Evolutionary conservation across 2,329 filamentous ascomycete genomes (phyloP).

Genomic region (Cladophialophora psammophila): DNA sequence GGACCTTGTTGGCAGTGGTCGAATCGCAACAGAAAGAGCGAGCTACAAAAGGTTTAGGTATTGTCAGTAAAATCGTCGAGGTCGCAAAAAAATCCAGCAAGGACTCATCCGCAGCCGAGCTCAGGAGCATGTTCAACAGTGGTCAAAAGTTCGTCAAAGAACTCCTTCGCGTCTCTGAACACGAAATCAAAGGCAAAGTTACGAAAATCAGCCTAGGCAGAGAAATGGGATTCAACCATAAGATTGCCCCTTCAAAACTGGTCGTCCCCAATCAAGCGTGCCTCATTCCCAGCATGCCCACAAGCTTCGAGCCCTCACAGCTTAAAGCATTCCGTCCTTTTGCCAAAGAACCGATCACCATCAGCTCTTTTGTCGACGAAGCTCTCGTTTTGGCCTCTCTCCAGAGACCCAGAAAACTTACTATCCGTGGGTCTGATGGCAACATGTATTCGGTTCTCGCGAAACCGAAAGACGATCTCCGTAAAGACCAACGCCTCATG

Average conservation of each 20-base stretch:
- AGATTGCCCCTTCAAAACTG: conserved; percentile 78
- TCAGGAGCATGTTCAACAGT: conserved; percentile 74
- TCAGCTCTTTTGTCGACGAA: conserved; percentile 80
- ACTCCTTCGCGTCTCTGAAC: conserved; percentile 79
- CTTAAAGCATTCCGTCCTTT: conserved; percentile 82
- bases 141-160: conserved; percentile 86
- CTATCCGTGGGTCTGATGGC: conserved; percentile 86
- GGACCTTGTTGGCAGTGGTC: conserved; percentile 86
- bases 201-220: conserved; percentile 76
- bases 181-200: conserved; percentile 74
- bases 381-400: conserved; percentile 90
- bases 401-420: conserved; percentile 89
- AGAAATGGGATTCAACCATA: conserved; percentile 84
- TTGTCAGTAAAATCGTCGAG: conserved; percentile 52
- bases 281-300: conserved; percentile 80
- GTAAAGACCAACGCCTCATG: conserved; percentile 97
- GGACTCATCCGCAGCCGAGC: conserved; percentile 59
- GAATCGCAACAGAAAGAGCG: conserved; percentile 80
- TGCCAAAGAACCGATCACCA: conserved; percentile 82
- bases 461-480: conserved; percentile 97
- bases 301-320: conserved; percentile 71
- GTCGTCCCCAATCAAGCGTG: conserved; percentile 89
- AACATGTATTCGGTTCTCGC: conserved; percentile 87
- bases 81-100: conserved; percentile 54
- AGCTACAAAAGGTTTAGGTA: conserved; percentile 57